Evolutionary conservation across 2,329 filamentous ascomycete genomes (phyloP), one percentile per base, ranked within the genome.

Genomic region (Thermothelomyces thermophilus): DNA sequence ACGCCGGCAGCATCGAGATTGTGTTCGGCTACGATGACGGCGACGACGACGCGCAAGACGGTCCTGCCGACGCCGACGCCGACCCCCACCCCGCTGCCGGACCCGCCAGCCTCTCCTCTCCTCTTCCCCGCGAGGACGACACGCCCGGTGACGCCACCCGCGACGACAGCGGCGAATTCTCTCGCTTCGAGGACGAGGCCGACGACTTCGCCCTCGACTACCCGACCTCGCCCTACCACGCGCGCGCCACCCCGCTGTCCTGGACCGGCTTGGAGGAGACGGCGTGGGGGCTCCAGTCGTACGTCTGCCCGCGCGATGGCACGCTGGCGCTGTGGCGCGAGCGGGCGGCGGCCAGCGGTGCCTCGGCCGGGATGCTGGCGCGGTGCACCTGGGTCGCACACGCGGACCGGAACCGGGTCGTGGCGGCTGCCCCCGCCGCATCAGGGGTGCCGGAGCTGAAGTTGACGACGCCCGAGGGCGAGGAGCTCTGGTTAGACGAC

Each of bases 401-500:
- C 28, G 6, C 10, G 8, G 5, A 39, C 26, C 41, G 20, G 13
- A 33, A 10, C 16, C 11, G n/a, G 2, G 44, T 19, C n/a, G n/a
- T n/a, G n/a, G n/a, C n/a, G n/a, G n/a, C n/a, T n/a, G 6, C 13
- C 13, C 17, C 22, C 5, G 3, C 3, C 2, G 17, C 4, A 10
- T 5, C 2, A 1, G 40, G 13, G 8, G 26, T 9, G 11, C 48
- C 33, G 3, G 50, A 46, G 19, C 17, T 52, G 2, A 34, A 13
- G 28, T 22, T 53, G 5, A 47, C 39, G 1, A 46, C 39, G 4
- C n/a, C 28, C 2, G 44, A 48, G 30, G 51, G 51, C 4, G 17
- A 41, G 17, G 26, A 46, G 28, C 19, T 8, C 1, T 48, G 48
- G 48, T 17, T 51, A 8, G 48, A 48, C 8, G 51, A 53, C 16